Percentiles rank a stretch among this genome's conserved stretches.
Conservation (phyloP, 2,329 filamentous ascomycete genomes). For the Penicillium sp. region DNA sequence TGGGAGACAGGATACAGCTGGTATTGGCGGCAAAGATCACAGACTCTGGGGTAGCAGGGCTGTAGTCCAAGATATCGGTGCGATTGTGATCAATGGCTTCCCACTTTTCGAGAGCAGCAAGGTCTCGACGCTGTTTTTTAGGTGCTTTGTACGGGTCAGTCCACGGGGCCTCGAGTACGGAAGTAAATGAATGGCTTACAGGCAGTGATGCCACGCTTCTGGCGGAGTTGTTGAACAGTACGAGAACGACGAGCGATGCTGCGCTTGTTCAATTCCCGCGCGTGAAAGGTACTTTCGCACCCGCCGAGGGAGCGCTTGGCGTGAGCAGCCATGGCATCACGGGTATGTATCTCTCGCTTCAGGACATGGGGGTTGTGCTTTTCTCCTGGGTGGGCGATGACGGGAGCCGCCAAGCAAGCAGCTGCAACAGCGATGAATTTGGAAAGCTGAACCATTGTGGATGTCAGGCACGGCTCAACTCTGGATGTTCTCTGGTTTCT, state of each 20-base stretch:
- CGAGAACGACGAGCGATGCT: slow-evolving; percentile 30
- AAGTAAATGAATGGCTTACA: slow-evolving; percentile 13
- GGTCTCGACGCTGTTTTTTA: slow-evolving; percentile 36
- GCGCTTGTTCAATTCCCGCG: slow-evolving; percentile 27
- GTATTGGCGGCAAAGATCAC: slow-evolving; percentile 46
- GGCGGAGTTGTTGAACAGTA: slow-evolving; percentile 28
- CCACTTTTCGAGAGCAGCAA: slow-evolving; percentile 41
- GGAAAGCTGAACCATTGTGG: slow-evolving; percentile 24
- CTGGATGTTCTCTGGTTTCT: not conserved
- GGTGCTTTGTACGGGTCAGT: slow-evolving; percentile 13
- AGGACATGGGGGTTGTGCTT: slow-evolving; percentile 31
- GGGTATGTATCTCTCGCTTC: slow-evolving; percentile 31
- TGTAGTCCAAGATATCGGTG: slow-evolving; percentile 33
- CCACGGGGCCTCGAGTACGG: not conserved
- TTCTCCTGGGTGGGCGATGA: slow-evolving; percentile 34
- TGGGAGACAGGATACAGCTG: slow-evolving; percentile 46
- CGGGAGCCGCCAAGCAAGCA: slow-evolving; percentile 27
- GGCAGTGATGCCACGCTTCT: slow-evolving; percentile 28
- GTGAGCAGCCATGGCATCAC: slow-evolving; percentile 26
- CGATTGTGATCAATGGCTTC: slow-evolving; percentile 42
- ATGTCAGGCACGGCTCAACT: not conserved
- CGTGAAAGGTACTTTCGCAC: slow-evolving; percentile 25
- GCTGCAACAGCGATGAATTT: slow-evolving; percentile 34
- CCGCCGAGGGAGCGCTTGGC: slow-evolving; percentile 26
- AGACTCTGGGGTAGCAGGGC: slow-evolving; percentile 29